Evolutionary conservation across 225 moss, liverwort and hornwort species (phyloP).

Genomic region (Straminergon stramineum): DNA sequence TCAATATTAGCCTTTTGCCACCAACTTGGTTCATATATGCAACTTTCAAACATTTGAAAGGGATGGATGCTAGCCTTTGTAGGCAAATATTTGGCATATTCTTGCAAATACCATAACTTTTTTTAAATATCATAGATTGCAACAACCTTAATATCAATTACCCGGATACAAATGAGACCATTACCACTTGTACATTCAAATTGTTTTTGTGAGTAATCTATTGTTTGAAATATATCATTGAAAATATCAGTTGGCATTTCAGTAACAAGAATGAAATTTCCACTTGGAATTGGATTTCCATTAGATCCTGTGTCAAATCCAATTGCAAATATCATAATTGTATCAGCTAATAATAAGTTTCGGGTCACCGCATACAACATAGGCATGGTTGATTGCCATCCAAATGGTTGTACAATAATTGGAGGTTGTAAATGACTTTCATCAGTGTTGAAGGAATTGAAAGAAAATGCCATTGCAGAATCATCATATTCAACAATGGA

Average conservation of each 20-base stretch:
- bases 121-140: constrained; percentile 18
- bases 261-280: constrained; percentile 6
- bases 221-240: constrained; percentile 33
- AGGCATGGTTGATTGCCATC: constrained; percentile 23
- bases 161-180: constrained; percentile 20
- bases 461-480: constrained; percentile 8
- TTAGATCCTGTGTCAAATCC: constrained; percentile 2
- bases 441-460: background rate
- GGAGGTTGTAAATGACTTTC: constrained; percentile 23
- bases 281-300: constrained; percentile 18
- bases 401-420: constrained; percentile 28
- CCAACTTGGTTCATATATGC: constrained; percentile 33
- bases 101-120: constrained; percentile 12
- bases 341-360: constrained; percentile 1
- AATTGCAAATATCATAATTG: constrained; percentile 32
- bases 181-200: constrained; percentile 32
- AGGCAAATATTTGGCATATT: constrained; percentile 30
- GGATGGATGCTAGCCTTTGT: background rate
- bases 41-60: constrained; percentile 39
- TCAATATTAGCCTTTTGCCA: constrained; percentile 40
- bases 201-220: constrained; percentile 26
- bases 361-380: constrained; percentile 19
- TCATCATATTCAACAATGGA: constrained; percentile 9
- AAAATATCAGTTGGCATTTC: constrained; percentile 19
- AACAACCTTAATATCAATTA: constrained; percentile 14